Evolutionary conservation across 345 rosid genomes (phyloP).

Genomic region (Laguncularia racemosa): DNA sequence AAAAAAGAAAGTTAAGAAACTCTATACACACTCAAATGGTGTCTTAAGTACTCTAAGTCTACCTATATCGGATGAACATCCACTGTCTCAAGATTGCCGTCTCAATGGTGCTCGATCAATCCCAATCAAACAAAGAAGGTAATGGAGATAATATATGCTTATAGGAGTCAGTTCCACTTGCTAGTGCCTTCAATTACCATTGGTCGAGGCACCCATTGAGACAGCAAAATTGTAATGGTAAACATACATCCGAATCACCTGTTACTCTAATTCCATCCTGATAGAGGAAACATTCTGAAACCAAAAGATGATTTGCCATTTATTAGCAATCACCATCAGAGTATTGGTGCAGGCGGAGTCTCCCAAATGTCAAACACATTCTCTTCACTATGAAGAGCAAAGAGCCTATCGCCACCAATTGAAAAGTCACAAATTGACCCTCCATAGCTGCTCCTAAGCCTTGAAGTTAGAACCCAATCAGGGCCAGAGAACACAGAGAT

Average conservation of each 20-base stretch:
- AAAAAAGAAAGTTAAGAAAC: conserved; percentile 8
- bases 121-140: neutral
- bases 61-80: conserved; percentile 11
- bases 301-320: too few relatives aligned
- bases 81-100: neutral
- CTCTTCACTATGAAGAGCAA: conserved; percentile 87
- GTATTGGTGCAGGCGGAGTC: conserved; percentile 61
- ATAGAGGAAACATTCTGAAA: too few relatives aligned
- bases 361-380: conserved; percentile 97
- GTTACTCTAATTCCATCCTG: too few relatives aligned
- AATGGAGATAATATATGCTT: too few relatives aligned
- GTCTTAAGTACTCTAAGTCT: conserved; percentile 5
- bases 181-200: too few relatives aligned
- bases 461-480: conserved; percentile 78
- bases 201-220: neutral
- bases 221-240: too few relatives aligned
- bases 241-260: too few relatives aligned
- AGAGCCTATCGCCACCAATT: conserved; percentile 82
- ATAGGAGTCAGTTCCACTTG: too few relatives aligned
- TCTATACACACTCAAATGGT: conserved; percentile 3
- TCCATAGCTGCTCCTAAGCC: conserved; percentile 65
- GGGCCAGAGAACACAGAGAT: conserved; percentile 87
- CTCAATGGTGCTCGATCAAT: neutral
- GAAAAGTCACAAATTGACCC: conserved; percentile 91
- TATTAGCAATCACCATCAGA: conserved; percentile 25